A percentile compares a stretch with the other conserved stretches of the same genome.
These are phyloP conservation scores for Plasmodium vivax DNA, from an alignment of 169 alveolate species.

Conservation along the genomic window DNA sequence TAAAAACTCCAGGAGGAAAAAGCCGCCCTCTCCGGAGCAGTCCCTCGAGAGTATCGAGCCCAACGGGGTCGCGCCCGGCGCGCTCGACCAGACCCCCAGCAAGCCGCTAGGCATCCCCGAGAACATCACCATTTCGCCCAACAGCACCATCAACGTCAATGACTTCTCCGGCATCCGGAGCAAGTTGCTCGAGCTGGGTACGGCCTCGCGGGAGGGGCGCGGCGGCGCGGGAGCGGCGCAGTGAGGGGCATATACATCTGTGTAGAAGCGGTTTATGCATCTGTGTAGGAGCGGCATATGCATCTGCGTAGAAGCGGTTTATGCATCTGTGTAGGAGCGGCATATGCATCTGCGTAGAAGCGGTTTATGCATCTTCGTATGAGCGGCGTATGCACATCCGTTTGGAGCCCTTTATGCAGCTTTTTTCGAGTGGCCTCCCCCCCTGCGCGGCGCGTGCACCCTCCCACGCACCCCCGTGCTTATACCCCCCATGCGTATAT, in stretches of 20 bases:
- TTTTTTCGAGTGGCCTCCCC: background rate
- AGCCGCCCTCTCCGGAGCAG: background rate
- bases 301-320: background rate
- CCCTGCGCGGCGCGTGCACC: background rate
- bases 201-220: background rate
- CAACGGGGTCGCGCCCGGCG: background rate
- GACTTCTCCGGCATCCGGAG: constrained; percentile 62
- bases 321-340: background rate
- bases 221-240: background rate
- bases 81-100: background rate
- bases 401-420: background rate
- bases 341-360: background rate
- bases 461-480: background rate
- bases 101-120: background rate
- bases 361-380: background rate
- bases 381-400: background rate
- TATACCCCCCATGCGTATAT: background rate
- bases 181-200: constrained; percentile 72
- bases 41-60: background rate
- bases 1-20: constrained; percentile 6
- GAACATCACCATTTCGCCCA: constrained; percentile 45
- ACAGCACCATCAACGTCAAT: constrained; percentile 36
- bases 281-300: background rate
- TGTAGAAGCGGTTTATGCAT: background rate
- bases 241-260: background rate